A percentile compares a stretch with the other conserved stretches of the same genome.
These are phyloP conservation scores for Rubus parviflorus DNA, from an alignment of 306 rosid genomes.

Conservation along the genomic window DNA sequence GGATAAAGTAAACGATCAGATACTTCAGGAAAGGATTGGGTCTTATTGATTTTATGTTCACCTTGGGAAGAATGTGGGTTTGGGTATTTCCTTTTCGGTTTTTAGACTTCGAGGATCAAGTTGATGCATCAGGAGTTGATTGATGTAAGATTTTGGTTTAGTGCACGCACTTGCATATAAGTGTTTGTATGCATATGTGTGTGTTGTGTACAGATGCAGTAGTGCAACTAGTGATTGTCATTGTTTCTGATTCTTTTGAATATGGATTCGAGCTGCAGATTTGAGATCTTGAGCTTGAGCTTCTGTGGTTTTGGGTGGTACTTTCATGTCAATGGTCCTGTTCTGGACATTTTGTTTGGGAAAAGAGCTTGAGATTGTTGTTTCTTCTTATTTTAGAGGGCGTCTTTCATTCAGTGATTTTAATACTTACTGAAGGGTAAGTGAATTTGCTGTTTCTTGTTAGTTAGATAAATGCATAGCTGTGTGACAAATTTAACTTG, in stretches of 20 bases:
- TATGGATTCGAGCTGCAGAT: slow-evolving; percentile 2
- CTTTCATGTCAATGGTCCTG: not conserved
- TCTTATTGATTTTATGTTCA: not conserved
- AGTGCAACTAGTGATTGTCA: not conserved
- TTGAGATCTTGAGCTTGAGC: slow-evolving; percentile 5
- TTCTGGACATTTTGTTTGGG: not conserved
- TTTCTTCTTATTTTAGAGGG: not conserved
- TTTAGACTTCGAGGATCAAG: not conserved
- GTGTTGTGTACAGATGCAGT: not conserved
- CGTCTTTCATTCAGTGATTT: not conserved
- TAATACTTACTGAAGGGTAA: slow-evolving; percentile 6
- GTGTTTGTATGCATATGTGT: not conserved
- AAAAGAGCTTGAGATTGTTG: not conserved
- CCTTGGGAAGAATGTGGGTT: not conserved
- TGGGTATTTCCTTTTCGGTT: not conserved
- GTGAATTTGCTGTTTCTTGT: not conserved
- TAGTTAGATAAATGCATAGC: not conserved
- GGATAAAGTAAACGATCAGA: not conserved
- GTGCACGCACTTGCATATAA: too few relatives aligned
- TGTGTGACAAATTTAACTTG: slow-evolving; percentile 15
- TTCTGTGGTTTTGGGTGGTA: slow-evolving; percentile 3
- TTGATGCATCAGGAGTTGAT: not conserved
- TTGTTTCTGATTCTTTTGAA: not conserved
- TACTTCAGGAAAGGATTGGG: not conserved
- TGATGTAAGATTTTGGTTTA: not conserved